phyloP scores from a whole-genome alignment of 176 grass and related monocot species.

The Avena sativa region DNA sequence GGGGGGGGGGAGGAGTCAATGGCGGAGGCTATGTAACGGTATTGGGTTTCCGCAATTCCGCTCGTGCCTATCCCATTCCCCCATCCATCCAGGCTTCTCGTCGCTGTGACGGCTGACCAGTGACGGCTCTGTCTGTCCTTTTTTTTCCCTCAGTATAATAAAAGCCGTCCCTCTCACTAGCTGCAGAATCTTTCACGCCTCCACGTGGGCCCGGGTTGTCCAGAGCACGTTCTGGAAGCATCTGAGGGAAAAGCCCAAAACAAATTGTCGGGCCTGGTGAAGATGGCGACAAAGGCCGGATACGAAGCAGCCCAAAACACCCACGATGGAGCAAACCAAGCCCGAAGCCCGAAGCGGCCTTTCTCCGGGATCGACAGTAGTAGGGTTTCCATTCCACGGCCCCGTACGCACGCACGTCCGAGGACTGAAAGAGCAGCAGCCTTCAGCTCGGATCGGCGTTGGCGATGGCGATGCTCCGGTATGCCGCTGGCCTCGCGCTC shows the following conservation, averaged over 20 bases:
- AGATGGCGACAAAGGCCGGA: neutral
- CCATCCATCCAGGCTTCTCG: neutral
- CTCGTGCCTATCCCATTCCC: neutral
- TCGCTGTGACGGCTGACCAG: neutral
- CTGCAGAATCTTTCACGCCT: neutral
- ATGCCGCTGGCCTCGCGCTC: neutral
- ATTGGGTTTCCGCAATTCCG: neutral
- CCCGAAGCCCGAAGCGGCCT: neutral
- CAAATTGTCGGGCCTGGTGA: neutral
- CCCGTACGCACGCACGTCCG: neutral
- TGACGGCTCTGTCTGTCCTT: neutral
- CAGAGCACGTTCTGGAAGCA: neutral
- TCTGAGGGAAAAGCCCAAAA: neutral
- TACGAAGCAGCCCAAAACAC: neutral
- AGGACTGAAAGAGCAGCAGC: neutral
- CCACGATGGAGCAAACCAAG: neutral
- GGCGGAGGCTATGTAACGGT: conserved; percentile 23
- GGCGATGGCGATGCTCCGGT: conserved; percentile 11
- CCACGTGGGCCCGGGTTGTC: neutral
- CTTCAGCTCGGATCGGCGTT: neutral
- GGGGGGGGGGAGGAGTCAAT: conserved; percentile 4
- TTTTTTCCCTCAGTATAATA: neutral
- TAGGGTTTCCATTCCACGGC: neutral
- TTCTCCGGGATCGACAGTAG: neutral
- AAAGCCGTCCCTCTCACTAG: neutral